A percentile compares a stretch with the other conserved stretches of the same genome.
These are phyloP conservation scores for Miscanthus sacchariflorus DNA, from an alignment of 202 grass and related monocot genomes.

Conservation along the genomic window DNA sequence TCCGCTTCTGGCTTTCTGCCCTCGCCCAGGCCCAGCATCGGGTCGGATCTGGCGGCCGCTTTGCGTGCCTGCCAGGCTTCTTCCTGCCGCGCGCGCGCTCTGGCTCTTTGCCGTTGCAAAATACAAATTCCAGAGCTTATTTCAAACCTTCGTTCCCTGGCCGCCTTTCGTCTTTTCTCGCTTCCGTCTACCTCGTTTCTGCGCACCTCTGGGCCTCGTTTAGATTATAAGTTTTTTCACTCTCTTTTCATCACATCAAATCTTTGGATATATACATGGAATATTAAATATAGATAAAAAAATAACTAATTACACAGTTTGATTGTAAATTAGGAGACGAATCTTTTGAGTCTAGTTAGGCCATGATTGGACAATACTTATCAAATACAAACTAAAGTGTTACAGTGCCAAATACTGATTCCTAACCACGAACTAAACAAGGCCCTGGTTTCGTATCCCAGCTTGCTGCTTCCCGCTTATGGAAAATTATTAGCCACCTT, in stretches of 20 bases:
- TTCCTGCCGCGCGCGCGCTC: neutral
- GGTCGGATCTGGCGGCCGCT: neutral
- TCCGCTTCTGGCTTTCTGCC: neutral
- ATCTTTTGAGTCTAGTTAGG: too few relatives aligned
- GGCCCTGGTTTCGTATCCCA: neutral
- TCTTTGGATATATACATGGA: too few relatives aligned
- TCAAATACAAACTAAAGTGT: too few relatives aligned
- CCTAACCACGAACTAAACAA: too few relatives aligned
- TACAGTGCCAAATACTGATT: too few relatives aligned
- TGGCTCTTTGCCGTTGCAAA: constrained; percentile 26
- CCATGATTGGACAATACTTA: too few relatives aligned
- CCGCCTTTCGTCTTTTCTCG: neutral
- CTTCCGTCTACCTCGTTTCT: neutral
- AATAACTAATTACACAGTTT: too few relatives aligned
- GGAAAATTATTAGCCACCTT: neutral
- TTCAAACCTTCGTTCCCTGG: neutral
- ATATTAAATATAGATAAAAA: too few relatives aligned
- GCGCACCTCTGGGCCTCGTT: neutral
- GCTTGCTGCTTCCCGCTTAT: constrained; percentile 4
- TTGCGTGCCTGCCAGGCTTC: constrained; percentile 39
- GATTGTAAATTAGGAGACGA: too few relatives aligned
- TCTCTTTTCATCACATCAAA: too few relatives aligned
- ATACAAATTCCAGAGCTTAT: neutral
- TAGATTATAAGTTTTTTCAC: too few relatives aligned
- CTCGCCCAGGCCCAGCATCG: neutral